Evolutionary conservation across 768 basidiomycete genomes (phyloP), one percentile per base, ranked within the genome.

Genomic region (Tephrocybe sp.): DNA sequence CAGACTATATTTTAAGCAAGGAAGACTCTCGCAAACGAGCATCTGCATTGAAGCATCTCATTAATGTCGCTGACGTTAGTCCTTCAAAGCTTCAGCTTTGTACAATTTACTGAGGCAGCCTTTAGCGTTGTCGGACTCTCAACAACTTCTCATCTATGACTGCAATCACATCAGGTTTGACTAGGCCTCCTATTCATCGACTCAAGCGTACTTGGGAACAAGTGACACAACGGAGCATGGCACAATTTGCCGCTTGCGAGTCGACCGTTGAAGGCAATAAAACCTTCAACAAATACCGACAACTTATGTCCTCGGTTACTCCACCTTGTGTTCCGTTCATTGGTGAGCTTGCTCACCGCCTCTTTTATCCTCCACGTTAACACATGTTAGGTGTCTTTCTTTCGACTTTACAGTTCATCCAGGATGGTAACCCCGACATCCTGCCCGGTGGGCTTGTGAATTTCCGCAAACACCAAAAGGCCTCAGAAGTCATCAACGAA

Each of bases 81-180:
- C 1, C 28, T 25, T 37, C 11, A 8, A 8, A 4, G 5, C 21
- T 6, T 19, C 16, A 37, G n/a, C n/a, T 3, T 12, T 37, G 16
- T n/a, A 21, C 32, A 37, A 5, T 3, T 7, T 37, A 35, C 22
- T 51, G 12, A 41, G 11, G 9, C 2, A n/a, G 25, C 31, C 9
- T 9, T 13, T 55, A 97, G 95, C 89, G 90, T 24, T 95, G 94
- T 65, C 89, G 91, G 35, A 67, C 69, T 15, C 70, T 98, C 56
- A 89, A 94, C 66, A 98, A 98, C 69, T 98, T 92, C 70, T 95
- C 94, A 21, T 89, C 86, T 16, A 91, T 98, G 86, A 91, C 92
- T 52, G 93, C 93, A 31, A 89, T 98, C 49, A 86, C 93, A 30
- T 95, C 96, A 12, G 96, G 93, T 6, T 75, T 98, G 47, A 95